Evolutionary conservation across 78 protist species (phyloP), one percentile per base, ranked within the genome.

Genomic region (Isochrysis galbana): DNA sequence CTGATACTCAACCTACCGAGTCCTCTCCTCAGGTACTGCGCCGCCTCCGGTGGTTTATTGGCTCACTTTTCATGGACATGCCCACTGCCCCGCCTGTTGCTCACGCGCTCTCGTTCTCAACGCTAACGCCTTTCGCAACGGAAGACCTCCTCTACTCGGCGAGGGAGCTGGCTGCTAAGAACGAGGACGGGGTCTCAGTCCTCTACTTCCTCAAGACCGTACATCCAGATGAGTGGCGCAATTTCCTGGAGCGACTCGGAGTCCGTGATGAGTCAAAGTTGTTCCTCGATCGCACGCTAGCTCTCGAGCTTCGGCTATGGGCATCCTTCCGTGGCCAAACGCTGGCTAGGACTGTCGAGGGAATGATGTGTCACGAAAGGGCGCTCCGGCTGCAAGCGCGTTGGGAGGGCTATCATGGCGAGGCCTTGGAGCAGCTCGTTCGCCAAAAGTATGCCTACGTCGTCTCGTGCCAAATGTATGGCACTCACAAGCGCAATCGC

Each of bases 41-140:
- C 26, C 87, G 93, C n/a, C 54, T 91, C 36, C 0, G 26, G 22
- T 91, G 77, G 61, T 91, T 77, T 72, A 7, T 41, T 46, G 74
- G 74, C 42, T 91, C 93, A n/a, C 93, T 91, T 32, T 91, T 72
- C 88, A 91, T 91, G 93, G 87, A 10, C 11, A 46, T 72, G 89
- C 93, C 93, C 23, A 21, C 14, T 46, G 46, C 93, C 45, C 93
- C 93, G 51, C 84, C 93, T 2, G 91, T 89, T 22, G 5, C 0
- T 2, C 10, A 36, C 38, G 74, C 74, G 74, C 48, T 5, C 32
- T 48, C 80, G 51, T 45, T n/a, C 77, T 34, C 80, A 69, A 36
- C 38, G 26, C 5, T 91, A 32, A 91, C 93, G 45, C 93, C 93
- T 74, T 91, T 72, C 32, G 72, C 45, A 25, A 41, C 93, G 34